Base-by-base conservation (phyloP, 345 rosid genomes). In the Pseudoturritis turrita region DNA sequence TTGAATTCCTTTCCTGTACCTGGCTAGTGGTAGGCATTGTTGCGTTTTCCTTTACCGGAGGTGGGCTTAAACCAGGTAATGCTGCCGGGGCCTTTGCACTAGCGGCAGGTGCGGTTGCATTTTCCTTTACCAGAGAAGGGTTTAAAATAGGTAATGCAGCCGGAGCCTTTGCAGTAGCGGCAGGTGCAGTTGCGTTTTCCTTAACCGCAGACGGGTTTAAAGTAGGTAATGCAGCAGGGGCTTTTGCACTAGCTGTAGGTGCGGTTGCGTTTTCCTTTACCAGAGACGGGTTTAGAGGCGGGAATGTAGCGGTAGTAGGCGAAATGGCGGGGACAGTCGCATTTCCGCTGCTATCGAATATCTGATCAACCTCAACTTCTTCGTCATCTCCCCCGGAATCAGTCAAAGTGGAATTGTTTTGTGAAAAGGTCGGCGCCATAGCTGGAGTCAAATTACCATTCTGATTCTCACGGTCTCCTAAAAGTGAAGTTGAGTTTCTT, bases 401-500 rank as follows among this genome's bases (percentile, higher is more conserved):
- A 31, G 12, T 61, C 18, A 15, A 53, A 5, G 58, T 46, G 18
- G 74, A 64, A 47, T 67, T 80, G 11, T 45, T 65, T 17, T 4
- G 68, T 4, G 73, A 33, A 64, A 57, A 66, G 72, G 69, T 68
- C 0, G 78, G 78, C 0, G 79, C 13, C 58, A 53, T 68, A 55
- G 76, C 66, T 10, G 53, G 69, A 61, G 87, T 37, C 7, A 23
- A 17, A 46, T 80, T 62, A 41, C 56, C 5, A 35, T 64, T 35
- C 7, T 21, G 57, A 64, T 64, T 14, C 22, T 14, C 0, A 5
- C 21, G 46, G 11, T 54, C 33, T n/a, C 51, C 36, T 72, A 50
- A 68, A 43, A 64, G 72, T 8, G 58, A 69, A 33, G 82, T 47
- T 41, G 85, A 67, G 21, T 80, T 74, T 78, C 83, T 83, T 54